A percentile compares a stretch with the other conserved stretches of the same genome.
These are phyloP conservation scores for Botrytis medusae DNA, from an alignment of 2,329 filamentous ascomycete species.

Conservation along the genomic window DNA sequence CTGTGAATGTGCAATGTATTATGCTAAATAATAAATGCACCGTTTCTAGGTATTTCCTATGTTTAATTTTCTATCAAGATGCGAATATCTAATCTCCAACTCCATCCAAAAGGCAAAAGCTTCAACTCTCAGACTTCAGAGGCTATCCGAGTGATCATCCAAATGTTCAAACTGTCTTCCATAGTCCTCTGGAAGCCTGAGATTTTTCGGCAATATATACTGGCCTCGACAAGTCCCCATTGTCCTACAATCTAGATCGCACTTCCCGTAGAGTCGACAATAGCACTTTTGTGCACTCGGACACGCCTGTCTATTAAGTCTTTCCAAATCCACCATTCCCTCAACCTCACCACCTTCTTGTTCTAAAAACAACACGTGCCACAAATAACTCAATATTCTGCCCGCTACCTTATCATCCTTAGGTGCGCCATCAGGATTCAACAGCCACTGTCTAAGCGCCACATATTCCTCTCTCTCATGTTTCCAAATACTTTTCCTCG, in stretches of 20 bases:
- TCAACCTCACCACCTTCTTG: not conserved
- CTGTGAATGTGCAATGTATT: not conserved
- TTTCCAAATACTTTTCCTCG: constrained; percentile 48
- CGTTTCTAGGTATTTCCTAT: not conserved
- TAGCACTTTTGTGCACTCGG: constrained; percentile 32
- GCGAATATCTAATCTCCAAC: not conserved
- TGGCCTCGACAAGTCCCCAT: constrained; percentile 30
- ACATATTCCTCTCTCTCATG: constrained; percentile 52
- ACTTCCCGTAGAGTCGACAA: constrained; percentile 34
- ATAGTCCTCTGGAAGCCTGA: constrained; percentile 27
- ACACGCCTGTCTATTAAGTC: constrained; percentile 31
- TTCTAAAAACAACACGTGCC: constrained; percentile 49
- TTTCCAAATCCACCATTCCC: constrained; percentile 26
- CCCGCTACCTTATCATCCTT: constrained; percentile 46
- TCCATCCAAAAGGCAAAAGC: not conserved
- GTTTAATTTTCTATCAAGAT: not conserved
- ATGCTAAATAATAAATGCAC: not conserved
- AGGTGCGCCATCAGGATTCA: constrained; percentile 45
- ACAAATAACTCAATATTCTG: constrained; percentile 50
- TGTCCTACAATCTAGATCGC: constrained; percentile 28
- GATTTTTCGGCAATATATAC: constrained; percentile 29
- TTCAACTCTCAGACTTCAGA: not conserved
- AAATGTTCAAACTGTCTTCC: constrained; percentile 14
- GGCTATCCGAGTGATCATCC: not conserved
- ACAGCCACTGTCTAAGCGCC: constrained; percentile 54